These are phyloP conservation scores for Agarophyton chilense DNA, from an alignment of 23 red algal genomes.

Conservation along the genomic window DNA sequence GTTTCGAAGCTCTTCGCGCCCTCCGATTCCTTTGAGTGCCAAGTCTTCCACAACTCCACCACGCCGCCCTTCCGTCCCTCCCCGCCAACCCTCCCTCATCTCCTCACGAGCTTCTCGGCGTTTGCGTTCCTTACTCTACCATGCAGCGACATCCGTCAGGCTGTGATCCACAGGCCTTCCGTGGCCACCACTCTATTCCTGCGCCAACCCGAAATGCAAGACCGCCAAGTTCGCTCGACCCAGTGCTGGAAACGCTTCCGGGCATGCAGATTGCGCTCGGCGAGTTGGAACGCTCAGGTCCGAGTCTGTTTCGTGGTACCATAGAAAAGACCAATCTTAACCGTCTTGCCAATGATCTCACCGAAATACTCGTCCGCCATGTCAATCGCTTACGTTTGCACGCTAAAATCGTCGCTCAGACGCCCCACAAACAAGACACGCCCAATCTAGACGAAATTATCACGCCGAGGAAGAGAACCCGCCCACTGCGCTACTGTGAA, in stretches of 20 bases:
- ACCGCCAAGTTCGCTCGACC: not conserved
- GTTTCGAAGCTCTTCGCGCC: not conserved
- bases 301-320: slow-evolving; percentile 8
- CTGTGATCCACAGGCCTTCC: slow-evolving; percentile 17
- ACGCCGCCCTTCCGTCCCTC: not conserved
- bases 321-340: not conserved
- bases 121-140: not conserved
- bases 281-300: slow-evolving; percentile 8
- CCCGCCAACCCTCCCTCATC: not conserved
- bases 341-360: slow-evolving; percentile 8
- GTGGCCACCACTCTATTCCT: not conserved
- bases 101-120: not conserved
- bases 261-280: slow-evolving; percentile 18
- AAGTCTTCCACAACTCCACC: not conserved
- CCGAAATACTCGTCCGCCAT: slow-evolving; percentile 1
- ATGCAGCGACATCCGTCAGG: slow-evolving; percentile 30
- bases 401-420: not conserved
- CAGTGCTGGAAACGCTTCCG: not conserved
- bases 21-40: no score
- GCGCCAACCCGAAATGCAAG: not conserved
- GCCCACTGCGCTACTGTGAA: not conserved
- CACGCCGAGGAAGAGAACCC: not conserved
- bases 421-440: no score
- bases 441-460: not conserved
- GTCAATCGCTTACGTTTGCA: slow-evolving; percentile 2